Evolutionary conservation across 306 rosid genomes (phyloP).

Genomic region (Casuarina glauca): DNA sequence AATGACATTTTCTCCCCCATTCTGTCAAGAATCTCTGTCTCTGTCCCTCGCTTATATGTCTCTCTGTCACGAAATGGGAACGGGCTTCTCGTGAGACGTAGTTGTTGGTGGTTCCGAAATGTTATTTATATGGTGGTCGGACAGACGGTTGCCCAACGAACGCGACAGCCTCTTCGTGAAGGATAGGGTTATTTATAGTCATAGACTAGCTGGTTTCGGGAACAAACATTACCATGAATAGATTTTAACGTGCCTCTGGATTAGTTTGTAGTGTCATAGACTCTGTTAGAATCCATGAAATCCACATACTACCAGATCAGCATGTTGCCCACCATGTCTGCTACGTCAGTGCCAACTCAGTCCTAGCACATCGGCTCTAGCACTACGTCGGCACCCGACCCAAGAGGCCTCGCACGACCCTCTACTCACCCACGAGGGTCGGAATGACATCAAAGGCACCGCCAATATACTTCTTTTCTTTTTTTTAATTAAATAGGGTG

Average conservation of each 20-base stretch:
- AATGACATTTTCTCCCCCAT: conserved; percentile 34
- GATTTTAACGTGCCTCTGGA: background rate
- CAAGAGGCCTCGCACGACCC: no score
- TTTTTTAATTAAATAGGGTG: no score
- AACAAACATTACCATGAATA: no score
- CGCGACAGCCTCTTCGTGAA: background rate
- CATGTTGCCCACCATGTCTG: no score
- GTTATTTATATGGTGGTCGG: background rate
- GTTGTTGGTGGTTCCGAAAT: background rate
- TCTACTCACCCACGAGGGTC: no score
- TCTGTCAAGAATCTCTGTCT: background rate
- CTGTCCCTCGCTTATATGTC: background rate
- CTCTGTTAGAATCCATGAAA: background rate
- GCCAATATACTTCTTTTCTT: no score
- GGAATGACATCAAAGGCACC: no score
- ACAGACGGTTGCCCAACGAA: background rate
- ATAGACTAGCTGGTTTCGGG: background rate
- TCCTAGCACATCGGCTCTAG: no score
- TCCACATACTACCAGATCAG: no score
- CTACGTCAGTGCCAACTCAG: no score
- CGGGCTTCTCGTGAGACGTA: background rate
- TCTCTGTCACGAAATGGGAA: background rate
- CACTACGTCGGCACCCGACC: no score
- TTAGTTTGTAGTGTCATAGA: background rate
- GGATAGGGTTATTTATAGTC: no score